A percentile compares a stretch with the other conserved stretches of the same genome.
These are phyloP conservation scores for Petunia hybrid DNA, from an alignment of 305 asterid genomes.

Conservation along the genomic window DNA sequence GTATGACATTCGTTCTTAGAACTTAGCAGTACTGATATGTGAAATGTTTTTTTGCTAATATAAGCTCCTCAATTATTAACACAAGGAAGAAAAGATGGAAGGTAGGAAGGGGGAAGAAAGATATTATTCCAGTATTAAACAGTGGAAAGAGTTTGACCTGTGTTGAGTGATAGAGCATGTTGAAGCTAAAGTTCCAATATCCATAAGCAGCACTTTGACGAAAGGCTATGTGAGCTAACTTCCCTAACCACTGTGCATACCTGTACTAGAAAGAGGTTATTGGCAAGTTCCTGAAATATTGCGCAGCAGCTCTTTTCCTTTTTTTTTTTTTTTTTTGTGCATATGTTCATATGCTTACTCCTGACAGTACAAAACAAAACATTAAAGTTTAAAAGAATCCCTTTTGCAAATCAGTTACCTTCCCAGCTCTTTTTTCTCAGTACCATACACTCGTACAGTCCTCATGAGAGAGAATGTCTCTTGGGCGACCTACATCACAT, in stretches of 20 bases:
- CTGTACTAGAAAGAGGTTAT: conserved; percentile 48
- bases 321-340: conserved; percentile 1
- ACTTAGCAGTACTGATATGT: not conserved
- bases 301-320: not conserved
- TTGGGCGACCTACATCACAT: conserved; percentile 78
- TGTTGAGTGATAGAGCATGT: conserved; percentile 86
- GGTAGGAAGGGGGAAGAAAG: conserved; percentile 10
- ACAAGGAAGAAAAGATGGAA: conserved; percentile 21
- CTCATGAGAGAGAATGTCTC: conserved; percentile 96
- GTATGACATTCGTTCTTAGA: not conserved
- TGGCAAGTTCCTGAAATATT: not conserved
- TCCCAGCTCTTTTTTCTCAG: conserved; percentile 82
- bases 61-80: conserved; percentile 10
- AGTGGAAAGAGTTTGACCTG: conserved; percentile 63
- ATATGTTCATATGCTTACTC: conserved; percentile 27
- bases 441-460: conserved; percentile 94
- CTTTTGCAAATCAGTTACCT: conserved; percentile 53
- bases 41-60: conserved; percentile 1
- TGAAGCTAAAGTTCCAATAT: conserved; percentile 89
- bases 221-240: conserved; percentile 79
- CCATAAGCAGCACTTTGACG: conserved; percentile 99
- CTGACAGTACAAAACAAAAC: conserved; percentile 23
- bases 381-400: conserved; percentile 15
- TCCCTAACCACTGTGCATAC: conserved; percentile 78
- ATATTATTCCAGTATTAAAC: conserved; percentile 1